Percentiles rank a stretch among this genome's conserved stretches.
phyloP scores from a whole-genome alignment of 2,329 filamentous ascomycete species.

The Dactylellina drechsleri region DNA sequence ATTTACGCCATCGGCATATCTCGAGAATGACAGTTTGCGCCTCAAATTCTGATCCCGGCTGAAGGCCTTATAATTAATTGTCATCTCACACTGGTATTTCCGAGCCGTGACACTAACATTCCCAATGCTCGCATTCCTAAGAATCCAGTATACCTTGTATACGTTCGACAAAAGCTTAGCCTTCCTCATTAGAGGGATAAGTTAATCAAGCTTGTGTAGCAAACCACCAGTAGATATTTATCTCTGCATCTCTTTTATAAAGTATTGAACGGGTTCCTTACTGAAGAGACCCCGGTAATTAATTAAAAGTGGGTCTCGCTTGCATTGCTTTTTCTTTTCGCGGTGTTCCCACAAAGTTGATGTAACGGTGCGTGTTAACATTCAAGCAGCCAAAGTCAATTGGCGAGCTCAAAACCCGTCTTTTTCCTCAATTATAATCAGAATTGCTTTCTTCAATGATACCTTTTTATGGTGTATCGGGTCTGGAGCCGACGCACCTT shows the following conservation, averaged over 20 bases:
- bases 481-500: conserved; percentile 14
- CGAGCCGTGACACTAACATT: conserved; percentile 48
- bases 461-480: too few species aligned
- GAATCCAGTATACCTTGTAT: conserved; percentile 11
- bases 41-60: conserved; percentile 28
- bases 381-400: too few species aligned
- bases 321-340: conserved; percentile 42
- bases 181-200: conserved; percentile 12
- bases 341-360: conserved; percentile 46
- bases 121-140: conserved; percentile 22
- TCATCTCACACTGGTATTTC: conserved; percentile 40
- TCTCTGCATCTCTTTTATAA: conserved; percentile 7
- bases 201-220: conserved; percentile 25
- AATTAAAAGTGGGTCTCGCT: conserved; percentile 33
- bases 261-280: too few species aligned
- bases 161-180: conserved; percentile 48
- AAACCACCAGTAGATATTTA: conserved; percentile 10
- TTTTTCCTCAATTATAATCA: too few species aligned
- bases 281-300: too few species aligned
- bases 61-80: conserved; percentile 30
- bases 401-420: too few species aligned
- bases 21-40: conserved; percentile 40
- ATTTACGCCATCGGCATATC: conserved; percentile 41
- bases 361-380: conserved; percentile 46
- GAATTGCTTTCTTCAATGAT: too few species aligned